phyloP scores from a whole-genome alignment of 345 rosid species.

The Euclidium syriacum region DNA sequence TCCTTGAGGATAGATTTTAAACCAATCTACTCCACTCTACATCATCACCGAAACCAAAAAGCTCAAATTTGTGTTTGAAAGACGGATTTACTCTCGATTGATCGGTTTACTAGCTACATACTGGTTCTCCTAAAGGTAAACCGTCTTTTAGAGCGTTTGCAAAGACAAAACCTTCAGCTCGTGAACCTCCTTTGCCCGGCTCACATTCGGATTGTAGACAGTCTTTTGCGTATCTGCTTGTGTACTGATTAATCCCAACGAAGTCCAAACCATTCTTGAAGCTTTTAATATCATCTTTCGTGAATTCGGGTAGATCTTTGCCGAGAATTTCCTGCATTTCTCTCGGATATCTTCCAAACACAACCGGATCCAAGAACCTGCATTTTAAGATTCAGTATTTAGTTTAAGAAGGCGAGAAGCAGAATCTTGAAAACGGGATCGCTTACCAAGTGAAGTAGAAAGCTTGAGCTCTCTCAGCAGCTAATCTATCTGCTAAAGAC shows the following conservation, averaged over 20 bases:
- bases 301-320: conserved; percentile 40
- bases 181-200: conserved; percentile 45
- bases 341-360: conserved; percentile 51
- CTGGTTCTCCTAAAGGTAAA: conserved; percentile 42
- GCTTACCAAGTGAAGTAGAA: conserved; percentile 59
- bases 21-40: conserved; percentile 63
- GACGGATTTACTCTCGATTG: background rate
- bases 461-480: conserved; percentile 57
- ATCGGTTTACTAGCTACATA: conserved; percentile 27
- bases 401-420: background rate
- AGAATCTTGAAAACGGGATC: background rate
- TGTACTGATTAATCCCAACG: conserved; percentile 70
- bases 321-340: conserved; percentile 52
- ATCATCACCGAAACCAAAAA: background rate
- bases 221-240: conserved; percentile 49
- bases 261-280: conserved; percentile 45
- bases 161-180: conserved; percentile 39
- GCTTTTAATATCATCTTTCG: conserved; percentile 36
- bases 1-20: conserved; percentile 41
- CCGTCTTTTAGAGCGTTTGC: conserved; percentile 41
- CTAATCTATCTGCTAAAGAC: conserved; percentile 43
- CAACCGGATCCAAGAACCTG: conserved; percentile 70
- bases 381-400: background rate
- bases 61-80: background rate
- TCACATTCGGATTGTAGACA: conserved; percentile 51